These are phyloP conservation scores for Blastobotrys elegans DNA, from an alignment of 1,139 yeast genomes.

Conservation along the genomic window DNA sequence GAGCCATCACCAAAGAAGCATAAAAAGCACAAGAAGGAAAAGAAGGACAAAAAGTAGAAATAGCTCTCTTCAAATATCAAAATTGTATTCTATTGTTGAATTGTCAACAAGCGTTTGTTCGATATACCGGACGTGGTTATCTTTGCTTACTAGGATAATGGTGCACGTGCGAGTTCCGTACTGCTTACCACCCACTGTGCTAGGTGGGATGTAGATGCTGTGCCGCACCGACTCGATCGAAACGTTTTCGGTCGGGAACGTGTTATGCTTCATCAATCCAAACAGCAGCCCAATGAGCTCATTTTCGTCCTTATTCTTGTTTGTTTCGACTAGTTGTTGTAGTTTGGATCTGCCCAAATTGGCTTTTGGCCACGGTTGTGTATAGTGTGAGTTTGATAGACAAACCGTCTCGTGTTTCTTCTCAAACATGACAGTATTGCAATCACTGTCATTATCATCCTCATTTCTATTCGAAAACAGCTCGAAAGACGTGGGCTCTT, in stretches of 20 bases:
- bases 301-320: constrained; percentile 28
- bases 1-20: constrained; percentile 21
- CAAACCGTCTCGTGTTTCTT: constrained; percentile 42
- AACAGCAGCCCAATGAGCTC: constrained; percentile 52
- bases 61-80: neutral
- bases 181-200: constrained; percentile 38
- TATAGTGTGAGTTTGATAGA: constrained; percentile 56
- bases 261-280: constrained; percentile 46
- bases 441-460: constrained; percentile 22
- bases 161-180: constrained; percentile 95
- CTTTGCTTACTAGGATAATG: constrained; percentile 48
- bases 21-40: constrained; percentile 22
- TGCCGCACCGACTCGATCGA: constrained; percentile 38
- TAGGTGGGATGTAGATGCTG: constrained; percentile 62
- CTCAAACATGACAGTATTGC: neutral
- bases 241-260: constrained; percentile 33
- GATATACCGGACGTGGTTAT: constrained; percentile 40
- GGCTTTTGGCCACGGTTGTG: constrained; percentile 73
- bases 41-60: constrained; percentile 28
- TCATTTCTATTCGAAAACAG: constrained; percentile 12
- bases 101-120: constrained; percentile 35
- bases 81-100: constrained; percentile 14
- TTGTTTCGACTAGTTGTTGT: constrained; percentile 36
- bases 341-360: constrained; percentile 46
- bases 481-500: neutral